Conservation (phyloP, 139 green algal genomes). For the Chlamydomonas schloesseri region DNA sequence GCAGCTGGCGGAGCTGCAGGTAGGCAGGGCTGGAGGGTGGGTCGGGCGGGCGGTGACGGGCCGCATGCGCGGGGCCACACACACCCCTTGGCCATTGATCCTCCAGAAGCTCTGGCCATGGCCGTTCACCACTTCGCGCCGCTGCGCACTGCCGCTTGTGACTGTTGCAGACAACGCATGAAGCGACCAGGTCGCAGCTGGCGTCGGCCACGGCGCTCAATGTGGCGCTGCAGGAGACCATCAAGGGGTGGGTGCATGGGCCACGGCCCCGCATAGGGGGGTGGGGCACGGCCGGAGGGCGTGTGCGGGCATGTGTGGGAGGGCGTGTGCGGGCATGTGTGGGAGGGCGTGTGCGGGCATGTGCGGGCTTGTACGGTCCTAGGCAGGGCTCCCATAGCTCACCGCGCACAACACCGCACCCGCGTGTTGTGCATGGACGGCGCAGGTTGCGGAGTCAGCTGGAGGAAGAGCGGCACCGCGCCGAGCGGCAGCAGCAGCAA, state of each 20-base stretch:
- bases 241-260: constrained; percentile 4
- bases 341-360: too few relatives aligned
- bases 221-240: constrained; percentile 1
- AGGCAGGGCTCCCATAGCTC: too few relatives aligned
- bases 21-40: not conserved
- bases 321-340: not conserved
- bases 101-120: too few relatives aligned
- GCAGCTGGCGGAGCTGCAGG: constrained; percentile 29
- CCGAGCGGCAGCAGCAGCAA: not conserved
- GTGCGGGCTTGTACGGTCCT: too few relatives aligned
- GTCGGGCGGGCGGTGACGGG: not conserved
- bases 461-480: constrained; percentile 26
- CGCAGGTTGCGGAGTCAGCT: constrained; percentile 18
- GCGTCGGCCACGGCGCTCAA: constrained; percentile 6
- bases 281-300: not conserved
- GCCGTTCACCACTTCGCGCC: too few relatives aligned
- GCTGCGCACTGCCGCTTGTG: too few relatives aligned
- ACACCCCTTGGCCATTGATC: too few relatives aligned
- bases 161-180: not conserved
- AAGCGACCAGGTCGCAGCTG: not conserved
- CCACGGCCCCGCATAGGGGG: not conserved
- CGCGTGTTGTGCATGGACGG: too few relatives aligned
- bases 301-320: not conserved
- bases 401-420: too few relatives aligned
- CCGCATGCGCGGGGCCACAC: too few relatives aligned